Conservation (phyloP, 192 early-diverging fungal genomes). For the Pilaira anomala region DNA sequence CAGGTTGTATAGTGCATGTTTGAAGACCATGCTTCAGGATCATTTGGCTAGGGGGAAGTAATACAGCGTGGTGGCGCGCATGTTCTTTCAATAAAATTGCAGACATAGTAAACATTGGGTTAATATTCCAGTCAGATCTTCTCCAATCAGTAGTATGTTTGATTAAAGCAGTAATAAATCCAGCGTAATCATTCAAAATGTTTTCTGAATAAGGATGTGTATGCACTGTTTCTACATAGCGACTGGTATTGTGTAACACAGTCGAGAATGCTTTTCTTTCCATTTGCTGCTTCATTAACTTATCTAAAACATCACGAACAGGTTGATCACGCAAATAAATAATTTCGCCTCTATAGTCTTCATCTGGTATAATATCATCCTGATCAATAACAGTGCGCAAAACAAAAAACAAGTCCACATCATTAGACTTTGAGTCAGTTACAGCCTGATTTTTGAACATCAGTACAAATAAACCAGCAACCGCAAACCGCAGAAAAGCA, state of each 20-base stretch:
- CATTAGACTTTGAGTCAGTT: slow-evolving; percentile 37
- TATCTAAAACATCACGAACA: slow-evolving; percentile 54
- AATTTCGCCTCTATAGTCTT: slow-evolving; percentile 23
- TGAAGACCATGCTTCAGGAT: slow-evolving; percentile 45
- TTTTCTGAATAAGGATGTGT: slow-evolving; percentile 42
- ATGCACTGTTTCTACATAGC: slow-evolving; percentile 53
- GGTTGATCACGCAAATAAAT: slow-evolving; percentile 55
- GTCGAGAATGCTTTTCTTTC: slow-evolving; percentile 47
- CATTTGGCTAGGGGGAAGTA: slow-evolving; percentile 40
- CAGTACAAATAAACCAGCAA: slow-evolving; percentile 57
- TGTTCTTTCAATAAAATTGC: slow-evolving; percentile 48
- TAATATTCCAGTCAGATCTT: slow-evolving; percentile 48
- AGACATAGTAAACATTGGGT: slow-evolving; percentile 47
- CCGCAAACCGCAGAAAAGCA: slow-evolving; percentile 53
- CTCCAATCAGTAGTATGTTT: slow-evolving; percentile 35
- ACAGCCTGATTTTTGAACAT: slow-evolving; percentile 55
- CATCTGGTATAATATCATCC: slow-evolving; percentile 44
- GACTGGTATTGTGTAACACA: slow-evolving; percentile 48
- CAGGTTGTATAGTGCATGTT: slow-evolving; percentile 39
- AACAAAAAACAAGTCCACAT: slow-evolving; percentile 54
- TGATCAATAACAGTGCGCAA: slow-evolving; percentile 47
- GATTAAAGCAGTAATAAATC: slow-evolving; percentile 29
- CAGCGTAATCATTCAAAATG: slow-evolving; percentile 40
- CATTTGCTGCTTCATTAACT: slow-evolving; percentile 50
- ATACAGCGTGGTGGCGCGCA: slow-evolving; percentile 43